Conservation (phyloP, 176 grass and related monocot genomes). For the Saccharum spontaneum region DNA sequence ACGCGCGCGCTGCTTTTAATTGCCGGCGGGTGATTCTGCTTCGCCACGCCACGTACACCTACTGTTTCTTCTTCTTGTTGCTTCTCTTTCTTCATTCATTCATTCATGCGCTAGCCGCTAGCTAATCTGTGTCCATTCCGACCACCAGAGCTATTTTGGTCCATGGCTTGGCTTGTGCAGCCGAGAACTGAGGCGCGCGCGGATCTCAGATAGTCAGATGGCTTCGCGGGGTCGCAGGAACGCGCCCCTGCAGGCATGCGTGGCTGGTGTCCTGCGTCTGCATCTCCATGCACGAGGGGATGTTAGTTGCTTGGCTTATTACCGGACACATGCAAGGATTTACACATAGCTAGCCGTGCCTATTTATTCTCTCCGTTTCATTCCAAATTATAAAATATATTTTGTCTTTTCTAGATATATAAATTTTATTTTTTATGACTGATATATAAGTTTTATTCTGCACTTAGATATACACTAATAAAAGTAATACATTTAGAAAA, state of each 20-base stretch:
- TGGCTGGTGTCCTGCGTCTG: not conserved
- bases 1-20: not conserved
- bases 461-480: too few species aligned
- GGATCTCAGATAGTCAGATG: slow-evolving; percentile 16
- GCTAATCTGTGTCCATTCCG: not conserved
- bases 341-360: too few species aligned
- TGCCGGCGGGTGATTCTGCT: not conserved
- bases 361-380: too few species aligned
- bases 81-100: not conserved
- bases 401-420: too few species aligned
- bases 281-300: not conserved
- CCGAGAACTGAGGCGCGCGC: slow-evolving; percentile 22
- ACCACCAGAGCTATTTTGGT: not conserved
- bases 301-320: not conserved
- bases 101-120: not conserved
- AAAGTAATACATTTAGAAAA: too few species aligned
- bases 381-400: too few species aligned
- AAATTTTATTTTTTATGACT: too few species aligned
- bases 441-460: too few species aligned
- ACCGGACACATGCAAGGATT: too few species aligned
- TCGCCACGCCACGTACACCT: not conserved
- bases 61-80: not conserved
- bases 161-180: not conserved
- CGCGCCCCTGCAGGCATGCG: slow-evolving; percentile 16
- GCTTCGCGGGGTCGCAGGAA: slow-evolving; percentile 19